phyloP scores from a whole-genome alignment of 306 rosid species.

The Clitoria ternatea region DNA sequence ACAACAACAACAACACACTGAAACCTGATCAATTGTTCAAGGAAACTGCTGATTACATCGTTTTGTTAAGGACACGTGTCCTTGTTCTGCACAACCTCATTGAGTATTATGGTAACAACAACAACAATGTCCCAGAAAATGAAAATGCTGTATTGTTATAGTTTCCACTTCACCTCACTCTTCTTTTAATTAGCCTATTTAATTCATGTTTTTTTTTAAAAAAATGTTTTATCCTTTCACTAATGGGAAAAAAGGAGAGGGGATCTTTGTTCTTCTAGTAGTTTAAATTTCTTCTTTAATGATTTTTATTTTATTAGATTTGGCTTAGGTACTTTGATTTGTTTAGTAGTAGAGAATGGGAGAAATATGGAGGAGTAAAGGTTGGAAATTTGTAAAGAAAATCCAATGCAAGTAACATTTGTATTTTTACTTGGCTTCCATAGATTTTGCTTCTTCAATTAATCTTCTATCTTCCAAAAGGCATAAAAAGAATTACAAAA shows the following conservation, averaged over 20 bases:
- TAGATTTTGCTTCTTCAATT: background rate
- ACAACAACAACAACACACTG: too few species aligned
- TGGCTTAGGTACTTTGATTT: conserved; percentile 42
- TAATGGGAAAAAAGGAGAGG: background rate
- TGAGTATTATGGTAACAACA: conserved; percentile 51
- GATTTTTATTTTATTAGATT: conserved; percentile 25
- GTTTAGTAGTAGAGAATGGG: conserved; percentile 36
- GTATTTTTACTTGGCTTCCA: background rate
- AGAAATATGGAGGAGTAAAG: conserved; percentile 18
- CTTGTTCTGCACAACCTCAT: conserved; percentile 71
- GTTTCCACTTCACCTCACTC: conserved; percentile 15
- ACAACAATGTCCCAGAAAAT: conserved; percentile 10
- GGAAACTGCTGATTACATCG: conserved; percentile 87
- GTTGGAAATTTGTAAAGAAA: conserved; percentile 28
- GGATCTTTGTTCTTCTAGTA: conserved; percentile 22
- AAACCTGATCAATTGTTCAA: conserved; percentile 63
- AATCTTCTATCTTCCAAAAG: background rate
- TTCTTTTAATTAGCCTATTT: background rate
- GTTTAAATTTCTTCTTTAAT: background rate
- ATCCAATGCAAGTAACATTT: conserved; percentile 24
- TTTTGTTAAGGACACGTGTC: conserved; percentile 57
- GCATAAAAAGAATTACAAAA: background rate
- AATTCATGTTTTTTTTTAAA: background rate
- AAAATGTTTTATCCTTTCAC: conserved; percentile 5
- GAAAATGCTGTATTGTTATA: conserved; percentile 40